Evolutionary conservation across 495 filamentous ascomycete species (phyloP).

Genomic region (Hypoxylon fuscum): DNA sequence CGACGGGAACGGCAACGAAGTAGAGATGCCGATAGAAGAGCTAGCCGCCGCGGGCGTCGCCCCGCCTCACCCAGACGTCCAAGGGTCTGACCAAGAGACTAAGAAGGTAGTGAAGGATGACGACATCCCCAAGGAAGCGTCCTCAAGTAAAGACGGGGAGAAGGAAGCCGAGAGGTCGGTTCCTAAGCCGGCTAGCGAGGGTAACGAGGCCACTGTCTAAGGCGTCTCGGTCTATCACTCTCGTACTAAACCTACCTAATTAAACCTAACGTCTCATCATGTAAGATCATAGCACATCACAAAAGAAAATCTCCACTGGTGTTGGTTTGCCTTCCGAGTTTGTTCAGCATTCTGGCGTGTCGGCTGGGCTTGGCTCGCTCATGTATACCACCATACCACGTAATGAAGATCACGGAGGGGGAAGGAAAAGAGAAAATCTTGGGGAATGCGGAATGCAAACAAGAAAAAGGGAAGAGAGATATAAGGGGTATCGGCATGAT

Average conservation of each 20-base stretch:
- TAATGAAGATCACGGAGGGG: slow-evolving; percentile 37
- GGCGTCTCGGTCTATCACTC: neutral
- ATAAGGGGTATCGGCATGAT: slow-evolving; percentile 22
- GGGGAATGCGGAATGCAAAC: slow-evolving; percentile 27
- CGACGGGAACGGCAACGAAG: slow-evolving; percentile 77
- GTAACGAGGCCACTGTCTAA: slow-evolving; percentile 67
- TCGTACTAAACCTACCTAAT: slow-evolving; percentile 5
- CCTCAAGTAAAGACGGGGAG: slow-evolving; percentile 71
- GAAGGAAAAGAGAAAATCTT: slow-evolving; percentile 20
- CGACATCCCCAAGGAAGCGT: slow-evolving; percentile 56
- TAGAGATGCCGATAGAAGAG: slow-evolving; percentile 54
- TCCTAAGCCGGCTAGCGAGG: slow-evolving; percentile 79
- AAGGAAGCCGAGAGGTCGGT: slow-evolving; percentile 64
- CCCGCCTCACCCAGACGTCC: slow-evolving; percentile 84
- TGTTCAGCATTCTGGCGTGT: slow-evolving; percentile 23
- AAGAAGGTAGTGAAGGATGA: slow-evolving; percentile 51
- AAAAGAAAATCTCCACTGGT: slow-evolving; percentile 30
- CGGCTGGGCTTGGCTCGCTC: slow-evolving; percentile 23
- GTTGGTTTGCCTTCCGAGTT: slow-evolving; percentile 15
- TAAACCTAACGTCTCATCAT: slow-evolving; percentile 1
- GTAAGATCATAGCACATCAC: slow-evolving; percentile 17
- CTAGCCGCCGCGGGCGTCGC: slow-evolving; percentile 58
- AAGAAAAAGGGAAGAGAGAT: slow-evolving; percentile 9
- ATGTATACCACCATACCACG: slow-evolving; percentile 36
- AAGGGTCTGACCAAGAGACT: slow-evolving; percentile 77